A percentile compares a stretch with the other conserved stretches of the same genome.
Evolutionary conservation across 495 filamentous ascomycete species (phyloP).

Genomic region (Cryomyces antarcticus): DNA sequence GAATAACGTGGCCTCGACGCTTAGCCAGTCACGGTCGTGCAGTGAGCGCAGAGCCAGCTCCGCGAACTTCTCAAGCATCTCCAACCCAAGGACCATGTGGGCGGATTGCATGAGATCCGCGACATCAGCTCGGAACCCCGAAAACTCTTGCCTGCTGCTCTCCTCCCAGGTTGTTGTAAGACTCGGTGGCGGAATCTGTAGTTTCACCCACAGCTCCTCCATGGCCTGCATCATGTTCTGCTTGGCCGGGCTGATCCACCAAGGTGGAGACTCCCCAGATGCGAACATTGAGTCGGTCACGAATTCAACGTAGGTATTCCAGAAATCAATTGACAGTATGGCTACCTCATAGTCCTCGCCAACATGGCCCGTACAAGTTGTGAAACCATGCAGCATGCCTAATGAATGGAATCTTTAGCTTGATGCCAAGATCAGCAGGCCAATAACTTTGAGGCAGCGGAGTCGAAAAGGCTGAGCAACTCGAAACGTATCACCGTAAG

Average conservation of each 20-base stretch:
- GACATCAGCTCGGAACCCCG: constrained; percentile 60
- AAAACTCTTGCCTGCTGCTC: constrained; percentile 49
- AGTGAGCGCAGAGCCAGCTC: constrained; percentile 40
- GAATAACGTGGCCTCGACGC: constrained; percentile 64
- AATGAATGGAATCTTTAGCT: not conserved
- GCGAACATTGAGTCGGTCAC: constrained; percentile 19
- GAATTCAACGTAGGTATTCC: constrained; percentile 49
- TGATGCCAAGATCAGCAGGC: too few relatives aligned
- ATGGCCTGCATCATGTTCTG: constrained; percentile 1
- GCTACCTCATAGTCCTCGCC: constrained; percentile 62
- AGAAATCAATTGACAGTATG: constrained; percentile 62
- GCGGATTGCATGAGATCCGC: constrained; percentile 60
- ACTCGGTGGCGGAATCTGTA: constrained; percentile 17
- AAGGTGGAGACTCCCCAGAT: not conserved
- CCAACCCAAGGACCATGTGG: constrained; percentile 47
- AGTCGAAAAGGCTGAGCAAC: too few relatives aligned
- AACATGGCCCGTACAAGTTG: constrained; percentile 50
- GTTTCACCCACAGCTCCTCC: constrained; percentile 7
- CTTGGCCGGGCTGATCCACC: not conserved
- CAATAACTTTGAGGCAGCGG: too few relatives aligned
- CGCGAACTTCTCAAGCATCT: constrained; percentile 49
- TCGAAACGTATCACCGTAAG: too few relatives aligned
- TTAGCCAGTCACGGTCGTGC: constrained; percentile 40
- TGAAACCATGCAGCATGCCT: constrained; percentile 35
- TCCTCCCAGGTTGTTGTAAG: constrained; percentile 39